Evolutionary conservation across 1,284 basidiomycete genomes (phyloP).

Genomic region (Ustanciosporium gigantosporum): DNA sequence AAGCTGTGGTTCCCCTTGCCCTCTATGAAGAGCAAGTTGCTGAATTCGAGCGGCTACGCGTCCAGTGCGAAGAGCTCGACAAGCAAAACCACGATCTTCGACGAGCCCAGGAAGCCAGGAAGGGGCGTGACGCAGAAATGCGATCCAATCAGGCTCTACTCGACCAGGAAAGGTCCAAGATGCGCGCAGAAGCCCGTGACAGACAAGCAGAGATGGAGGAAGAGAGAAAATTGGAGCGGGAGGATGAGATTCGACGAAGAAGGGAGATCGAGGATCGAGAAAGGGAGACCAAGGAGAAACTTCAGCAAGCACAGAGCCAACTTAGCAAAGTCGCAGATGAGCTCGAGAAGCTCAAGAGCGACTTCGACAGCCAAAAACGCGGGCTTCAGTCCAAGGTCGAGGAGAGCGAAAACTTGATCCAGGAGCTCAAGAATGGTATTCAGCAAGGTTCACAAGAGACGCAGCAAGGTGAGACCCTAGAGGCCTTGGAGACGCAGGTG

Average conservation of each 20-base stretch:
- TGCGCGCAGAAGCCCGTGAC: conserved; percentile 66
- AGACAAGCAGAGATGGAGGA: conserved; percentile 64
- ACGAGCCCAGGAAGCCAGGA: conserved; percentile 28
- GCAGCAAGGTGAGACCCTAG: conserved; percentile 26
- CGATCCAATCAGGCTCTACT: conserved; percentile 31
- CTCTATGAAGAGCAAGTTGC: conserved; percentile 59
- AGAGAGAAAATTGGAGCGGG: conserved; percentile 40
- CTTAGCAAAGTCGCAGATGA: conserved; percentile 64
- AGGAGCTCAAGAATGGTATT: conserved; percentile 23
- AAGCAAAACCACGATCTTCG: conserved; percentile 34
- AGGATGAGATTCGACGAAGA: conserved; percentile 51
- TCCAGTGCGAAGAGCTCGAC: conserved; percentile 38
- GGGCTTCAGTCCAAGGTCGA: conserved; percentile 36
- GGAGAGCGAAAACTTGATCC: conserved; percentile 35
- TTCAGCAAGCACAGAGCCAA: conserved; percentile 51
- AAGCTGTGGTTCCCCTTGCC: conserved; percentile 47
- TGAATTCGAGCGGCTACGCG: conserved; percentile 59
- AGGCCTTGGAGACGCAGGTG: conserved; percentile 35
- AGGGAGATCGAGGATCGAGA: conserved; percentile 43
- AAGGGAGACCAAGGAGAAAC: conserved; percentile 24
- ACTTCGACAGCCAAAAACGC: conserved; percentile 48
- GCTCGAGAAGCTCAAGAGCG: conserved; percentile 63
- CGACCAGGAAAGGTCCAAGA: conserved; percentile 63
- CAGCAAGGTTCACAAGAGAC: conserved; percentile 30
- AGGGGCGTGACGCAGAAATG: conserved; percentile 25